A percentile compares a stretch with the other conserved stretches of the same genome.
Conservation (phyloP, 2,329 filamentous ascomycete genomes). For the Venturia aucupariae region DNA sequence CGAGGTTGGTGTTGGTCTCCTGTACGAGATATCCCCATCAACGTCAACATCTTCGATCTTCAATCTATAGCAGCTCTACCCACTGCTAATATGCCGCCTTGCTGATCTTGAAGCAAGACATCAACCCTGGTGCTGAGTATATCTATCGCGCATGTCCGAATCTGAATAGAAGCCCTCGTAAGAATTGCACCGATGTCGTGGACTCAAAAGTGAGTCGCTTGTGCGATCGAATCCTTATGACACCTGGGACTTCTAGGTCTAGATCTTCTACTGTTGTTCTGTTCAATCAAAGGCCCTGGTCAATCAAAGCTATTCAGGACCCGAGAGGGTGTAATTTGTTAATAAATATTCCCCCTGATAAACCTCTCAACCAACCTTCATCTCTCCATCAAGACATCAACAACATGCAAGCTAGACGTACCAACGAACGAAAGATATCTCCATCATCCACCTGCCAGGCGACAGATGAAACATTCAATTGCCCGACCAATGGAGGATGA, state of each 20-base stretch:
- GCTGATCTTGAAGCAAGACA: not conserved
- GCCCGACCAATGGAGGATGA: not conserved
- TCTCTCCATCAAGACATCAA: no score
- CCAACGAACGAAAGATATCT: not conserved
- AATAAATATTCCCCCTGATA: no score
- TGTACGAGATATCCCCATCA: no score
- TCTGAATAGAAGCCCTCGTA: not conserved
- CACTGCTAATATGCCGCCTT: not conserved
- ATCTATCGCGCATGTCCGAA: not conserved
- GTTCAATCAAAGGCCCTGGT: no score
- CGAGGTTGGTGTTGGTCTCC: no score
- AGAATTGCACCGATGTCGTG: not conserved
- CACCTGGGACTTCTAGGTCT: no score
- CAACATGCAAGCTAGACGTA: no score
- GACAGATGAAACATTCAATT: not conserved
- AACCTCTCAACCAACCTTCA: no score
- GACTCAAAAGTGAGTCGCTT: not conserved
- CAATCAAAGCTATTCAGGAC: no score
- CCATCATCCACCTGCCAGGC: not conserved
- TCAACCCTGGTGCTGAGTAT: not conserved
- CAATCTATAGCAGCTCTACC: not conserved
- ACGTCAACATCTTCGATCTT: not conserved
- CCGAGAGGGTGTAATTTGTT: no score
- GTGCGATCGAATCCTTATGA: no score
- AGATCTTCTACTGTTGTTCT: no score